phyloP scores from a whole-genome alignment of 1,284 basidiomycete species.

The Kalmanozyma brasiliensis region DNA sequence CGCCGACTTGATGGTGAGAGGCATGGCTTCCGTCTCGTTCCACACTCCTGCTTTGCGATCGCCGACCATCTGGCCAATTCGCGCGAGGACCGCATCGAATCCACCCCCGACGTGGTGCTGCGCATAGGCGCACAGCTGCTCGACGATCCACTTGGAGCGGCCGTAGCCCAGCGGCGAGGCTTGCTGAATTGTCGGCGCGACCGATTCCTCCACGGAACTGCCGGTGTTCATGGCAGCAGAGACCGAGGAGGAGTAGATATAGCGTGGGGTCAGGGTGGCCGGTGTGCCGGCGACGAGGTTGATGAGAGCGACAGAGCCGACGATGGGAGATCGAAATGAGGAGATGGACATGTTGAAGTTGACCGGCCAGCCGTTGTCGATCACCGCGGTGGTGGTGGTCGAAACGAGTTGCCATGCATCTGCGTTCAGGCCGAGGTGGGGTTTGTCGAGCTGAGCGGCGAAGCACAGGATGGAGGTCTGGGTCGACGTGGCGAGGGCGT shows the following conservation, averaged over 20 bases:
- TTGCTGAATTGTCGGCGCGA: too few species aligned
- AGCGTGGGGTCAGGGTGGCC: conserved; percentile 68
- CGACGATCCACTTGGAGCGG: conserved; percentile 74
- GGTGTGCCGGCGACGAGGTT: conserved; percentile 72
- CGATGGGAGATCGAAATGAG: conserved; percentile 59
- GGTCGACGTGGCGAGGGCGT: not conserved
- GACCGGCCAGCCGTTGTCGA: conserved; percentile 49
- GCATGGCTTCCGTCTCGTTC: conserved; percentile 73
- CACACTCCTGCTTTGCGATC: conserved; percentile 73
- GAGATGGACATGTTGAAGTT: conserved; percentile 46
- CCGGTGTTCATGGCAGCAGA: conserved; percentile 69
- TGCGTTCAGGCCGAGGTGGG: conserved; percentile 10
- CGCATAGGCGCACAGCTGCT: conserved; percentile 72
- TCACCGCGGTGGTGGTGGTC: conserved; percentile 14
- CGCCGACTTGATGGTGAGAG: conserved; percentile 69
- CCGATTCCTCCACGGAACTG: too few species aligned
- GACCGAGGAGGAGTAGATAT: conserved; percentile 74
- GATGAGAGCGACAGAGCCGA: conserved; percentile 72
- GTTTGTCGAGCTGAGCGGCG: conserved; percentile 19
- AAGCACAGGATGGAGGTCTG: conserved; percentile 6
- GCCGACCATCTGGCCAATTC: conserved; percentile 73
- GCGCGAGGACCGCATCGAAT: conserved; percentile 19
- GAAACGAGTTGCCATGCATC: conserved; percentile 9
- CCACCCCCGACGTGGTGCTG: conserved; percentile 48
- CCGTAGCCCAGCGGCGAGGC: conserved; percentile 76